Base-by-base conservation (phyloP, 1,139 yeast genomes). In the Debaryomyces robertsiae region DNA sequence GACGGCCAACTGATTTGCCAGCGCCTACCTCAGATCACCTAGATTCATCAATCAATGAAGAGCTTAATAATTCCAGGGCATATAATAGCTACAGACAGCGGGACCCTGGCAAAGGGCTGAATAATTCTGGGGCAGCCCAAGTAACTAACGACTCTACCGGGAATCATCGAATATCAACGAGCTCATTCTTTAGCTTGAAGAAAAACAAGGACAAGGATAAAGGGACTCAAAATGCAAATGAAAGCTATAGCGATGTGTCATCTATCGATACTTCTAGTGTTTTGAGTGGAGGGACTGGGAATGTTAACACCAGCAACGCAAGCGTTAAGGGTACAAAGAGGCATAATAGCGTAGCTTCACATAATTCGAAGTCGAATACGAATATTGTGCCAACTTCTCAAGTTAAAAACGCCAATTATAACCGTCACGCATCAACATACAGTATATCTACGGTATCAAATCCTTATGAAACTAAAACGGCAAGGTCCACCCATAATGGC, bases 301-400 rank as follows among this genome's bases (percentile, higher is more conserved):
- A 31, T 17, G 14, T 17, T n/a, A 30, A 27, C 15, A n/a, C 22
- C 24, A 40, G 19, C 6, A 24, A 15, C 10, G 10, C 10, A 9
- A 25, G 28, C 10, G 14, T 11, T 4, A 25, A 25, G 28, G 11
- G 14, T 6, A 25, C 11, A 16, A 38, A 33, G 23, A 11, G 41
- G 13, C 39, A 35, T 27, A 36, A 35, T 16, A 40, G 36, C 18
- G 88, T 77, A 27, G 95, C 81, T 66, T 89, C 95, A 62, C 96
- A 80, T 71, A 39, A 24, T 18, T 17, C 36, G 13, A 49, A 33
- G 18, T 41, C 52, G 13, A 43, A 53, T 13, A 47, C 57, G 11
- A 52, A 42, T 44, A 63, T 65, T 11, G 55, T 65, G 5, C 70
- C 73, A 25, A 54, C 58, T 11, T 42, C 61, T n/a, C 69, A 61